Conservation (phyloP, 768 basidiomycete genomes). For the Pisolithus sp. region DNA sequence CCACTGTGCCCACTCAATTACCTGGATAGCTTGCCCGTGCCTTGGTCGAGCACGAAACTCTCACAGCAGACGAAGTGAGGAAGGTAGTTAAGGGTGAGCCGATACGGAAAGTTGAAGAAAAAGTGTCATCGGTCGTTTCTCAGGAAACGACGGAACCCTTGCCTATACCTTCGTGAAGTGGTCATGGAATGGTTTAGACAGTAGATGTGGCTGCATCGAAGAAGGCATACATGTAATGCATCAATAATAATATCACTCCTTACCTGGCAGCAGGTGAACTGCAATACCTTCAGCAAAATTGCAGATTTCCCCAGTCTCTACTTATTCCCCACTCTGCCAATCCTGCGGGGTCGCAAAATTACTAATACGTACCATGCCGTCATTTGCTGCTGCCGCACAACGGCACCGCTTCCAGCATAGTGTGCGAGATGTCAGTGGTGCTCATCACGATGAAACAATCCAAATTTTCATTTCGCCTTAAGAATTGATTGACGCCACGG, state of each 20-base stretch:
- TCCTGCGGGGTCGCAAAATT: no score
- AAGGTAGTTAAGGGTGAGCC: constrained; percentile 80
- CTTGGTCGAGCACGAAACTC: constrained; percentile 91
- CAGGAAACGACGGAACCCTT: constrained; percentile 4
- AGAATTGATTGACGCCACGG: no score
- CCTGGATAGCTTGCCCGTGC: constrained; percentile 72
- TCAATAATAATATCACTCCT: neutral
- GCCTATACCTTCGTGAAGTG: constrained; percentile 7
- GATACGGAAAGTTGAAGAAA: constrained; percentile 64
- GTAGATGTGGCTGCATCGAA: neutral
- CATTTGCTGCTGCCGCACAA: no score
- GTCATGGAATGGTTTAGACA: neutral
- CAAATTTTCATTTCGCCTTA: no score
- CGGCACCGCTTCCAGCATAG: no score
- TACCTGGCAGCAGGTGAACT: neutral
- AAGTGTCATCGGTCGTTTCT: constrained; percentile 40
- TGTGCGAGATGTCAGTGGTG: no score
- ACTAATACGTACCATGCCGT: no score
- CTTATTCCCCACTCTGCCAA: no score
- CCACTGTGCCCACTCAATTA: neutral
- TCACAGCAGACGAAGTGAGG: constrained; percentile 79
- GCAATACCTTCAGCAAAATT: no score
- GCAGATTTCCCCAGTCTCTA: no score
- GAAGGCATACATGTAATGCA: neutral
- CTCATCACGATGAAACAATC: no score